Base-by-base conservation (phyloP, 2,329 filamentous ascomycete genomes). In the Cladosporium sp. region DNA sequence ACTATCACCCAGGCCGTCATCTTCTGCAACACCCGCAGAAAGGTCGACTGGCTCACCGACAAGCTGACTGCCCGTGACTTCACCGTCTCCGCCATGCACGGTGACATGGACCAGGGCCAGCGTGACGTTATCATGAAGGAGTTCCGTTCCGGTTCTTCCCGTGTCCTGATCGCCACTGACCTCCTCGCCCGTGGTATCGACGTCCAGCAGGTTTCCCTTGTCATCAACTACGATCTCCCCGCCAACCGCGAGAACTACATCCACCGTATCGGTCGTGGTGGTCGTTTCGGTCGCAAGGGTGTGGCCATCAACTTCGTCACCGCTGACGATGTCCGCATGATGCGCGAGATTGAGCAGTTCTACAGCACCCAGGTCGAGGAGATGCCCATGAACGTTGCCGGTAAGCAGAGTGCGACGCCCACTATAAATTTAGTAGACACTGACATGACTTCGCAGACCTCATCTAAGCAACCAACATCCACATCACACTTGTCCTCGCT, bases 241-340 rank as follows among this genome's bases (percentile, higher is more conserved):
- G 95, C 91, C 81, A 98, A 99, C 81, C 93, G 95, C 85, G 95
- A 99, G 82, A 98, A 99, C 83, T 99, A 99, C 80, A 98, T 99
- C 79, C 95, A 99, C 83, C 90, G 95, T 73, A 99, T 16, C 5
- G 23, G 53, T 11, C 21, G 16, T 34, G 16, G 26, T 18, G 23
- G 26, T 28, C 26, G 53, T 2, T 34, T 32, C n/a, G 43, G 7
- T 23, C 6, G 2, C n/a, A 3, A 23, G 4, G 8, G 43, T 23
- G 23, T 10, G 2, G 23, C 53, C 18, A 3, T 56, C 16, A 56
- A 56, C 13, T 13, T 34, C 5, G 8, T 28, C 2, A 21, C 28
- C n/a, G 53, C 28, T 5, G 28, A 14, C 8, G 30, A 56, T 1
- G 18, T 56, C 2, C 2, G 28, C 18, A 32, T n/a, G 53, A 14